Percentiles rank a stretch among this genome's conserved stretches.
These are phyloP conservation scores for Heliocybe sulcata DNA, from an alignment of 1,284 basidiomycete genomes.

Conservation along the genomic window DNA sequence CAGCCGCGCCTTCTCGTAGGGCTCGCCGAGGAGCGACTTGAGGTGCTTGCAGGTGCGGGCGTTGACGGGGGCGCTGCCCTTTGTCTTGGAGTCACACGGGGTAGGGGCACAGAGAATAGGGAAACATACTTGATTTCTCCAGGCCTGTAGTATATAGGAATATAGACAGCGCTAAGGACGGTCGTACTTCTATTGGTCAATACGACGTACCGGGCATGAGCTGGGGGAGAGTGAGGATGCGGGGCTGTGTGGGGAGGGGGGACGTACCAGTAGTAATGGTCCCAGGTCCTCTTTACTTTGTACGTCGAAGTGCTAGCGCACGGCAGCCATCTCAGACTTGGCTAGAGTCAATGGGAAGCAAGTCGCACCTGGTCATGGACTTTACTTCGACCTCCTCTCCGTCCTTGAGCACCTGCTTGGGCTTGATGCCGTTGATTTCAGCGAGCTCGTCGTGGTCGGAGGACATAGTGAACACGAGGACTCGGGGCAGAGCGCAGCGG, in stretches of 20 bases:
- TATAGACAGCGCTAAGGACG: not conserved
- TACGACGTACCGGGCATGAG: conserved; percentile 33
- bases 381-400: conserved; percentile 36
- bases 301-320: conserved; percentile 34
- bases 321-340: not conserved
- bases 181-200: not conserved
- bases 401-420: conserved; percentile 31
- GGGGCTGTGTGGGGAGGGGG: conserved; percentile 1
- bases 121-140: conserved; percentile 37
- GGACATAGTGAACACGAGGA: not conserved
- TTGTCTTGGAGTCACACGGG: not conserved
- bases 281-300: conserved; percentile 42
- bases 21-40: conserved; percentile 46
- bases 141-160: conserved; percentile 24
- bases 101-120: not conserved
- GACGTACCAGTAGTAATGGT: conserved; percentile 47
- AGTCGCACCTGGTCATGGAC: conserved; percentile 30
- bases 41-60: conserved; percentile 60
- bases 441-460: conserved; percentile 27
- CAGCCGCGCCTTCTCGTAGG: conserved; percentile 46
- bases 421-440: conserved; percentile 38
- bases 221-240: conserved; percentile 15
- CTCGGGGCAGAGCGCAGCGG: too few species aligned
- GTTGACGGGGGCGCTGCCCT: conserved; percentile 40
- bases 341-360: not conserved